These are phyloP conservation scores for Elongisporangium undulatum DNA, from an alignment of 352 stramenopile genomes.

Conservation along the genomic window DNA sequence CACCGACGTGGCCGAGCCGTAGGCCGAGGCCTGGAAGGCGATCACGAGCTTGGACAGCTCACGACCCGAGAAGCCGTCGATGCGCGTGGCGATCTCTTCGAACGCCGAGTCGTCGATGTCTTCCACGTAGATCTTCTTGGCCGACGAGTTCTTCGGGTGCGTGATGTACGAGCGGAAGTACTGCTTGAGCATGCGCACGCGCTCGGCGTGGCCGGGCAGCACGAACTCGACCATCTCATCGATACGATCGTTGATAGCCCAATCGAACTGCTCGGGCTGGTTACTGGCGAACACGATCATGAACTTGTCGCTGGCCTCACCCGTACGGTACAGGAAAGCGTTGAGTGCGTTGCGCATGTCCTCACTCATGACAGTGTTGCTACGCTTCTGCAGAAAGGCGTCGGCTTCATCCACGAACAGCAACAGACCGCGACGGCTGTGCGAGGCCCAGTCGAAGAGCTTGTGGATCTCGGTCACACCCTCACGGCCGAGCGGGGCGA, in stretches of 20 bases:
- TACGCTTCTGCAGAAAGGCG: slow-evolving; percentile 98
- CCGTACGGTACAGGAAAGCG: slow-evolving; percentile 98
- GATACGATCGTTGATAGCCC: slow-evolving; percentile 98
- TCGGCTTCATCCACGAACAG: slow-evolving; percentile 99
- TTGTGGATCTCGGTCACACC: slow-evolving; percentile 99
- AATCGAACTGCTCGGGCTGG: slow-evolving; percentile 98
- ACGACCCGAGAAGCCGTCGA: slow-evolving; percentile 97
- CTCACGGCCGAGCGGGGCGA: slow-evolving; percentile 96
- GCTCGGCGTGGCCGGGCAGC: slow-evolving; percentile 92
- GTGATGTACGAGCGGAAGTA: slow-evolving; percentile 98
- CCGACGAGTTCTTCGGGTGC: slow-evolving; percentile 79
- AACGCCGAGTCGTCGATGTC: slow-evolving; percentile 92
- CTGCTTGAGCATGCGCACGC: slow-evolving; percentile 95
- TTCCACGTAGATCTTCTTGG: slow-evolving; percentile 90
- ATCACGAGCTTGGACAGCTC: slow-evolving; percentile 99
- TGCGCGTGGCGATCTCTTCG: slow-evolving; percentile 88
- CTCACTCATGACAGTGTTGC: slow-evolving; percentile 92
- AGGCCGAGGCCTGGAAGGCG: slow-evolving; percentile 97
- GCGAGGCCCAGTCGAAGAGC: slow-evolving; percentile 99
- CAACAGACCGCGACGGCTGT: slow-evolving; percentile 92
- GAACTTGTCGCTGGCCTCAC: slow-evolving; percentile 97
- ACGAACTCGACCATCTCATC: slow-evolving; percentile 99
- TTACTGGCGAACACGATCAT: slow-evolving; percentile 99
- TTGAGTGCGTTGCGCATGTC: slow-evolving; percentile 99
- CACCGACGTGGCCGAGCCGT: slow-evolving; percentile 92